Evolutionary conservation across 495 filamentous ascomycete genomes (phyloP), one percentile per base, ranked within the genome.

Genomic region (Lineolata rhizophorae): DNA sequence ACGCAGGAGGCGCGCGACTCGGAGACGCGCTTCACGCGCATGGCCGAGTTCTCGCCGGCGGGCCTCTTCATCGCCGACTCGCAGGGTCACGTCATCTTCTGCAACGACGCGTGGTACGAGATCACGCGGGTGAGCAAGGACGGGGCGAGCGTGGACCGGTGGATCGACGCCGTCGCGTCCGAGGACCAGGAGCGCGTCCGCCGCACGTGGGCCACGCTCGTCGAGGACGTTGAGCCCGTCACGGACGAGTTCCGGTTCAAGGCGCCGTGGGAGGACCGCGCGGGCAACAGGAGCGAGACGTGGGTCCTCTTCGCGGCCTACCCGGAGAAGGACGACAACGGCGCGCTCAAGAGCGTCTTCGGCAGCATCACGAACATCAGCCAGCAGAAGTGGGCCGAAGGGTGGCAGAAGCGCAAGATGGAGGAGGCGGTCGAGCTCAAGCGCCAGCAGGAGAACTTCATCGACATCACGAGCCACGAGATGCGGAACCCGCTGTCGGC

Each of bases 381-480:
- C 35, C 41, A 51, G 32, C 53, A 56, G 36, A 58, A 58, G 36
- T 58, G 54, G 53, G 72, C 51, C 13, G 67, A 74, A 41, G 62
- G 62, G 33, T 58, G 72, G 20, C 70, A 76, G 44, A 72, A 61
- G 42, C 56, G 59, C 25, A 59, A 66, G 36, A 54, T 65, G 35
- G 51, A 56, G 38, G 54, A 58, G 34, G 54, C 54, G 10, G 44
- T 56, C 2, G 54, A 58, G 34, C 40, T 56, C 5, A 58, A 58
- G 37, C 37, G 54, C 24, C 54, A 57, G 35, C 53, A 57, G 32
- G 53, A 85, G 44, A 82, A 81, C 37, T 90, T 85, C 49, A 84
- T 87, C 43, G 79, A 85, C 48, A 85, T 82, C 39, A 83, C 76
- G 4, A 80, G 73, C 38, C 80, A 91, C 42, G 80, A 91, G 44